These are phyloP conservation scores for Poa pratensis DNA, from an alignment of 176 grass and related monocot species.

Conservation along the genomic window DNA sequence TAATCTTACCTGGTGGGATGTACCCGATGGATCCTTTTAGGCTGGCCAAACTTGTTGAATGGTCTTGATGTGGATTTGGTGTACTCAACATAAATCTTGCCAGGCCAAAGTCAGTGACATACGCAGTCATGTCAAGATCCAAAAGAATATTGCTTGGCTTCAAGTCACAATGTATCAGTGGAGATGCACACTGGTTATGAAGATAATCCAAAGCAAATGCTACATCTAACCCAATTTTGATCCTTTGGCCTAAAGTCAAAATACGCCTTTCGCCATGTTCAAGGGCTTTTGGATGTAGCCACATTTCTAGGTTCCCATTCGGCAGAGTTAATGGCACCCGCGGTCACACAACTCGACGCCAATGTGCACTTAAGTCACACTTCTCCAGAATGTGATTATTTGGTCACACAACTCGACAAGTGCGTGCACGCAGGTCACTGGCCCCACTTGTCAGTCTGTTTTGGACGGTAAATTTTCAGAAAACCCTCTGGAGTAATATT, in stretches of 20 bases:
- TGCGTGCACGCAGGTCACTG: too few species aligned
- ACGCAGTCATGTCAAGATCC: conserved; percentile 38
- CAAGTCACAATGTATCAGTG: conserved; percentile 49
- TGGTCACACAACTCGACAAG: too few species aligned
- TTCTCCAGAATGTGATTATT: too few species aligned
- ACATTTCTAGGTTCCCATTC: conserved; percentile 63
- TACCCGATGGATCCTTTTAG: conserved; percentile 60
- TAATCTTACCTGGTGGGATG: conserved; percentile 52
- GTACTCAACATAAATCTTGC: conserved; percentile 32
- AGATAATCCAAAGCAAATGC: conserved; percentile 55
- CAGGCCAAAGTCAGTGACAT: conserved; percentile 46
- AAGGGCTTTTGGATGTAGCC: conserved; percentile 46
- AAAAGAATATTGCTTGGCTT: conserved; percentile 62
- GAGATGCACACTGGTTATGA: conserved; percentile 43
- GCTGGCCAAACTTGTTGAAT: conserved; percentile 19
- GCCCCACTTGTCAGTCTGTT: too few species aligned
- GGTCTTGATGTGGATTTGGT: not conserved
- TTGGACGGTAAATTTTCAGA: too few species aligned
- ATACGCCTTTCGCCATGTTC: not conserved
- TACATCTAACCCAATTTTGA: conserved; percentile 33
- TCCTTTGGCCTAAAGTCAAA: conserved; percentile 34
- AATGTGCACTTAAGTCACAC: too few species aligned
- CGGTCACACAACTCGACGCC: too few species aligned
- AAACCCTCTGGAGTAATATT: too few species aligned
- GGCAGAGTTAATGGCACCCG: too few species aligned